Base-by-base conservation (phyloP, 2,329 filamentous ascomycete genomes). In the Gaeumannomyces tritici region DNA sequence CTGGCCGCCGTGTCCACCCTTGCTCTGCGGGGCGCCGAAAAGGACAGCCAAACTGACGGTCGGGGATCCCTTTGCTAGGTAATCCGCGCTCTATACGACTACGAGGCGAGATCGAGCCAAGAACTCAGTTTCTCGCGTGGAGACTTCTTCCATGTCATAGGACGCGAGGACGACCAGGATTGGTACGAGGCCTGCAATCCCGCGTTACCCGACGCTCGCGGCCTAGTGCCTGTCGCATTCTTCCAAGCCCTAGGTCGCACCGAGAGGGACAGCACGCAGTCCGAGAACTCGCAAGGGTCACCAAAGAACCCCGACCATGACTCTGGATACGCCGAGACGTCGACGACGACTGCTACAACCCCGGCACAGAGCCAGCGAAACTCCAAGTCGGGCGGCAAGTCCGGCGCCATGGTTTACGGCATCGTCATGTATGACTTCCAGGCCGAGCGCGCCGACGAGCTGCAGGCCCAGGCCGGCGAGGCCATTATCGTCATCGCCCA, bases 181-280 rank as follows among this genome's bases (percentile, higher is more conserved):
- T 99, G 95, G 93, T 99, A 97, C 82, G 95, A 98, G 77, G 95
- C 93, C 62, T 98, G 92, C 81, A 99, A 99, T 73, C 95, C 95
- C 64, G 85, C 90, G 60, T 81, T 96, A 67, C 91, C 90, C 70
- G 89, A 89, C 76, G 91, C 91, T 60, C 87, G 92, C 67, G 95
- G 95, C 65, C 83, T 99, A 64, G 95, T 99, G 57, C 95, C 95
- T 9, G 95, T 97, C 63, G 86, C 89, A 63, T 97, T 92, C 77
- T 99, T 99, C 76, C 92, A 98, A 74, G 85, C 88, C 54, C 84
- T 99, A 59, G 93, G 92, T 66, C 93, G 95, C 77, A 96, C 90
- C 67, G 93, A 96, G 76, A 84, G 93, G 73, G 90, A 97, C 74
- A 96, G 92, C 76, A 87, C 83, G 62, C 87, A 88, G 68, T 91